A percentile compares a stretch with the other conserved stretches of the same genome.
Conservation (phyloP, 257 asterid species). For the Ballota nigra region DNA sequence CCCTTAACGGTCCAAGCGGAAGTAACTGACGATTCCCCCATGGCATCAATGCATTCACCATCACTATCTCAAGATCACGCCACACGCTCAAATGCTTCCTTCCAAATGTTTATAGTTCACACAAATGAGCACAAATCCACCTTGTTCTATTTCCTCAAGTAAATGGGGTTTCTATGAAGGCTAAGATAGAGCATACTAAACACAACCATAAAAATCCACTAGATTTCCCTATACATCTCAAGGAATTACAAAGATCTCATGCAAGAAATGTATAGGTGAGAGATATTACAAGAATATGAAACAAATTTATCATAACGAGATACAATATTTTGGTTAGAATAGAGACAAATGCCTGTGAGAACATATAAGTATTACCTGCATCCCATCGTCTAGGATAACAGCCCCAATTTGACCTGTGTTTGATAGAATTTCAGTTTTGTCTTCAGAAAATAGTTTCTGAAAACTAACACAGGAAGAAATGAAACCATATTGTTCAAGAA, state of each 20-base stretch:
- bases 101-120: constrained; percentile 36
- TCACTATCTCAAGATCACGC: constrained; percentile 83
- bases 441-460: constrained; percentile 25
- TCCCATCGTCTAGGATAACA: constrained; percentile 88
- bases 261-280: neutral
- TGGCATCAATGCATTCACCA: constrained; percentile 91
- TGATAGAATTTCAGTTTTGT: constrained; percentile 19
- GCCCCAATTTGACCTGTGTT: constrained; percentile 44
- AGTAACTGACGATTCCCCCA: constrained; percentile 77
- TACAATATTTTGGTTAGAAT: neutral
- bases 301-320: neutral
- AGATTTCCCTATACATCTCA: neutral
- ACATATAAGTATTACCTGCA: constrained; percentile 73
- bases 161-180: neutral
- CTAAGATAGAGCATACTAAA: constrained; percentile 6
- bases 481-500: constrained; percentile 52
- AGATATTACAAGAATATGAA: neutral
- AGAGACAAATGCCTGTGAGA: neutral
- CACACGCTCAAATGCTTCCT: constrained; percentile 68
- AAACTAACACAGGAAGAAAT: constrained; percentile 18
- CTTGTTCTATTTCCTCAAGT: constrained; percentile 5
- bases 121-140: constrained; percentile 25
- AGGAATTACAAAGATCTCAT: constrained; percentile 3
- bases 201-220: neutral
- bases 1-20: constrained; percentile 94